Evolutionary conservation across 2,329 filamentous ascomycete species (phyloP).

Genomic region (Pestalotiopsis sp.): DNA sequence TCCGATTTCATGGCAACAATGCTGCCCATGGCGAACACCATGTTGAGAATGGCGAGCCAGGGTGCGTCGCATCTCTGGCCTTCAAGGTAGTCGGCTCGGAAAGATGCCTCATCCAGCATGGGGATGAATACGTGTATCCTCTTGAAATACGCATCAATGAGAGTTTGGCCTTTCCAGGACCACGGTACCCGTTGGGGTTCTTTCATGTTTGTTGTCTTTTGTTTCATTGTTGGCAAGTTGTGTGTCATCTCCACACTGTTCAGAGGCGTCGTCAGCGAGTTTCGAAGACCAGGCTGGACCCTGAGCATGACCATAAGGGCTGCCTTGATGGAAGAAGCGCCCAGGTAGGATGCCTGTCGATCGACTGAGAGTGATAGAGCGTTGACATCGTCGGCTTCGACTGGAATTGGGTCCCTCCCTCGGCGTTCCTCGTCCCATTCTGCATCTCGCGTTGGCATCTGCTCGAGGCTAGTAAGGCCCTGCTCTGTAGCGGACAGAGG

Average conservation of each 20-base stretch:
- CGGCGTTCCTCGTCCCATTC: constrained; percentile 68
- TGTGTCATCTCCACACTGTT: constrained; percentile 48
- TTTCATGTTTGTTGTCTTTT: constrained; percentile 44
- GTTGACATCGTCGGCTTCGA: constrained; percentile 71
- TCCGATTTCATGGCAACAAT: constrained; percentile 67
- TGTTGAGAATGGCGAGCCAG: constrained; percentile 74
- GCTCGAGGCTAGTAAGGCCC: constrained; percentile 59
- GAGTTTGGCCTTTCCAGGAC: constrained; percentile 66
- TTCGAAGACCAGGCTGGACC: constrained; percentile 49
- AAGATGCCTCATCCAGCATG: constrained; percentile 72
- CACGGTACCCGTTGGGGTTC: constrained; percentile 54
- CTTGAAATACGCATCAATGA: constrained; percentile 77
- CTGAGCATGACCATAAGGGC: constrained; percentile 72
- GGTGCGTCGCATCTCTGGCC: constrained; percentile 65
- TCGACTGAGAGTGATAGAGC: constrained; percentile 64
- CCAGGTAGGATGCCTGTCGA: constrained; percentile 66
- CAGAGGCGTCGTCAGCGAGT: constrained; percentile 47
- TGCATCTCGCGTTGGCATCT: constrained; percentile 65
- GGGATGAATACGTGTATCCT: constrained; percentile 72
- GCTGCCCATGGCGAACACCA: constrained; percentile 75
- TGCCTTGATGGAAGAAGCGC: constrained; percentile 75
- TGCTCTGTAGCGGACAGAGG: constrained; percentile 52
- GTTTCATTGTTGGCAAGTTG: constrained; percentile 45
- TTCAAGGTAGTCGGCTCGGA: constrained; percentile 65
- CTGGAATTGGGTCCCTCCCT: constrained; percentile 57